Evolutionary conservation across 2,329 filamentous ascomycete genomes (phyloP), one percentile per base, ranked within the genome.

Genomic region (Phaeosphaeria sp.): DNA sequence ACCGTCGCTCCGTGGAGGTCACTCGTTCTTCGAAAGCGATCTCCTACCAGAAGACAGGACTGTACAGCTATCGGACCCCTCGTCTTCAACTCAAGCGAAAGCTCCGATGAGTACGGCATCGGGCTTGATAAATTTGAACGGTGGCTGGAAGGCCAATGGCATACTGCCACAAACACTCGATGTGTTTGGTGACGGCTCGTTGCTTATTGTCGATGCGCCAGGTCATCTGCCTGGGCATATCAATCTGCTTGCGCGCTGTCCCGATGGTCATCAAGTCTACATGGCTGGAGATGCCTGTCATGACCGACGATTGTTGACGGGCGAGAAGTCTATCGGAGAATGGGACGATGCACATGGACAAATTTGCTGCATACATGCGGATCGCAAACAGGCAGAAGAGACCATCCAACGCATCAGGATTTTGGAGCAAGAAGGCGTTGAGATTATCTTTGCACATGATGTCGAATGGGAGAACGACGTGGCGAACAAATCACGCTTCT

Each of bases 271-370:
- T 18, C 81, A 79, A 66, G 67, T 84, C 1, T 83, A 82, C 60
- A 77, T 87, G 1, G 82, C 77, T 8, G 84, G 83, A 2, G 84
- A 87, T 68, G 80, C 81, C 18, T 87, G 82, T 56, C 85, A 87
- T 60, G 83, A 87, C 60, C 72, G 74, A 0, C 71, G 84, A 25
- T 72, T 87, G 2, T 62, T 87, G 62, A 81, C 77, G 0, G 82
- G 83, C 0, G 83, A 86, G 60, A 84, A 80, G 57, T 77, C 74
- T 1, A 83, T 87, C 46, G 85, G 83, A 1, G 75, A 81, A 46
- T 86, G 83, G 76, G 73, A 79, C 21, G 80, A 84, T 60, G 74
- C 73, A 1, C 70, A 76, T 17, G 83, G 83, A 0, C 75, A 78
- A 13, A 57, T 73, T 21, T 76, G 82, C 40, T 85, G 84, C 61